Base-by-base conservation (phyloP, 192 early-diverging fungal genomes). In the Coemansia sp. region DNA sequence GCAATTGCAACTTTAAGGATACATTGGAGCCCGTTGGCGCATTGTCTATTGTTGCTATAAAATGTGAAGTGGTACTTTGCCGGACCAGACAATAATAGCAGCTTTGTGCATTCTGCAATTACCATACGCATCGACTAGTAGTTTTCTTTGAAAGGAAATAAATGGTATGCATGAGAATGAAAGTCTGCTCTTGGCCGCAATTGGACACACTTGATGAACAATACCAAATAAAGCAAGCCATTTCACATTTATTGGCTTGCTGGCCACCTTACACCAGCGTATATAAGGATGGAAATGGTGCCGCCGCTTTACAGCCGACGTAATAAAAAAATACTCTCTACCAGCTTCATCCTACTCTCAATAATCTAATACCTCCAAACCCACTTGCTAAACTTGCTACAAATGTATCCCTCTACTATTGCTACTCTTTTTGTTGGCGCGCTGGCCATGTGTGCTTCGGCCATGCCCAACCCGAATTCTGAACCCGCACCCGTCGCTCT, bases 401-500 rank as follows among this genome's bases (percentile, higher is more conserved):
- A 22, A 49, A 63, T 63, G 61, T 29, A 47, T 27, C 1, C 43
- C 5, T 47, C 61, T 47, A 45, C 19, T 14, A 5, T 62, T 42
- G 42, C 49, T 43, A 19, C 32, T 25, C 9, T 60, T 24, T n/a
- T 58, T 11, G 25, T 62, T 36, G 67, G 47, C 11, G 36, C 49
- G n/a, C 39, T 69, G 11, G 14, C 40, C 39, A 11, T 17, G 7
- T 38, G 37, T 27, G 27, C 51, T 3, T 51, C 60, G 2, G 67
- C 66, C 5, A 35, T 67, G 42, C 65, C 65, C 14, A 46, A 24
- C 42, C 56, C 65, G 17, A 59, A 29, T 14, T 25, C 66, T 24
- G 67, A 31, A 9, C 60, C 67, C 6, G 67, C 51, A 7, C 67
- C 59, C 9, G 36, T 39, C 15, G 37, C 67, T 22, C 38, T 45